Conservation (phyloP, 768 basidiomycete species). For the Lyophyllum semitale region DNA sequence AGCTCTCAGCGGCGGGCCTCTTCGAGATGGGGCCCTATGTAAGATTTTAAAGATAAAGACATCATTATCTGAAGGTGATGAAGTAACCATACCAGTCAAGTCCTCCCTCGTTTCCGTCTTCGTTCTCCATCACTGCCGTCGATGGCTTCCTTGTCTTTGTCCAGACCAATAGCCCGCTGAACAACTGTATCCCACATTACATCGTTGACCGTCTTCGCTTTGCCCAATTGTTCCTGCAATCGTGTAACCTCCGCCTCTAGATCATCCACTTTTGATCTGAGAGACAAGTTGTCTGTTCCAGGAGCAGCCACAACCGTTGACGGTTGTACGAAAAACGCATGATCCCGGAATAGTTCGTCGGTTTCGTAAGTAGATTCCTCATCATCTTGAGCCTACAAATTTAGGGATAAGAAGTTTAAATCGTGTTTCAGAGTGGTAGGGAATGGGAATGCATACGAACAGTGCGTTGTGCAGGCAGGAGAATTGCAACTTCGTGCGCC, state of each 20-base stretch:
- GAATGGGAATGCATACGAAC: constrained; percentile 37
- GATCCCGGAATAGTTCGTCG: constrained; percentile 64
- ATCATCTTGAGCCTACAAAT: constrained; percentile 29
- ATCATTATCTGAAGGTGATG: not conserved
- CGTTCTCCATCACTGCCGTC: constrained; percentile 20
- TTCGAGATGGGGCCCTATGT: no score
- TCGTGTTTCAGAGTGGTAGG: not conserved
- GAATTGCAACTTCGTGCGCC: constrained; percentile 67
- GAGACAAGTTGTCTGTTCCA: constrained; percentile 36
- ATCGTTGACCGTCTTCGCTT: constrained; percentile 91
- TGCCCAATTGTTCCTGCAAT: constrained; percentile 70
- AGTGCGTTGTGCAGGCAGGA: constrained; percentile 50
- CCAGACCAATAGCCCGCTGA: constrained; percentile 53
- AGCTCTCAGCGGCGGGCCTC: no score
- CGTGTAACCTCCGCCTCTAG: constrained; percentile 72
- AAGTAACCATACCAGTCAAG: constrained; percentile 9
- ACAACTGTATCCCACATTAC: constrained; percentile 91
- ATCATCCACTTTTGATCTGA: constrained; percentile 61
- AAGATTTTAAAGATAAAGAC: no score
- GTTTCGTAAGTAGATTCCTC: constrained; percentile 41
- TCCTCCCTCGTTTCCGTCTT: constrained; percentile 33
- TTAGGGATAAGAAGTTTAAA: not conserved
- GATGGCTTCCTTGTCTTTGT: constrained; percentile 23
- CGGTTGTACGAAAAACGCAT: constrained; percentile 64
- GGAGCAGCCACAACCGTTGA: constrained; percentile 24